Conservation (phyloP, 768 basidiomycete species). For the Holtermannia corniformis region DNA sequence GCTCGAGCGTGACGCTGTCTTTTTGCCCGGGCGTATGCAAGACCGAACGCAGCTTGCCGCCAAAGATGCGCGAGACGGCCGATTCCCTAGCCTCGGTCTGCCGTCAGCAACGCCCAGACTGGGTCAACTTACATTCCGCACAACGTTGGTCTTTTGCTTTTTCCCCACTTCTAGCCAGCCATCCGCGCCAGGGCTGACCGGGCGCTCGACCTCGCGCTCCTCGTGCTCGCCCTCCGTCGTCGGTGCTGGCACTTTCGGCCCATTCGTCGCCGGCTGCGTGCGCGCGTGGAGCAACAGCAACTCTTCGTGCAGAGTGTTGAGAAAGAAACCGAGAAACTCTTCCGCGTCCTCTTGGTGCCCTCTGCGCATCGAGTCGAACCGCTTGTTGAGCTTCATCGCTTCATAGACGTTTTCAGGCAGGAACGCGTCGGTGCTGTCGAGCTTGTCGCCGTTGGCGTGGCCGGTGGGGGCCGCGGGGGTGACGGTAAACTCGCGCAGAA, state of each 20-base stretch:
- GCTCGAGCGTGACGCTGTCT: slow-evolving; percentile 81
- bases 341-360: slow-evolving; percentile 98
- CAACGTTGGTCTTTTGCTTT: slow-evolving; percentile 68
- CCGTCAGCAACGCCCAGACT: background rate
- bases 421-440: slow-evolving; percentile 50
- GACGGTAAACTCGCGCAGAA: slow-evolving; percentile 63
- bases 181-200: slow-evolving; percentile 44
- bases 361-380: slow-evolving; percentile 85
- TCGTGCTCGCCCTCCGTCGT: slow-evolving; percentile 35
- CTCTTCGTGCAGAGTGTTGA: slow-evolving; percentile 92
- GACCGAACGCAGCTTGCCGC: slow-evolving; percentile 80
- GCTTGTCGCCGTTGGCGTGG: slow-evolving; percentile 10
- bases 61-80: slow-evolving; percentile 84
- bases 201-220: slow-evolving; percentile 31
- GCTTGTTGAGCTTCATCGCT: slow-evolving; percentile 83
- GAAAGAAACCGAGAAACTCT: slow-evolving; percentile 95
- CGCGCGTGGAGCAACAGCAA: slow-evolving; percentile 58
- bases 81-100: slow-evolving; percentile 73
- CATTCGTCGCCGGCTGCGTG: slow-evolving; percentile 12
- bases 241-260: slow-evolving; percentile 48
- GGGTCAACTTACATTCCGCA: slow-evolving; percentile 59
- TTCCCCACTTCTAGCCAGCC: slow-evolving; percentile 92
- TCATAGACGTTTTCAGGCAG: slow-evolving; percentile 80
- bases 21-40: slow-evolving; percentile 65
- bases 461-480: slow-evolving; percentile 9